Evolutionary conservation across 306 rosid species (phyloP), one percentile per base, ranked within the genome.

Genomic region (Glycyrrhiza uralensis): DNA sequence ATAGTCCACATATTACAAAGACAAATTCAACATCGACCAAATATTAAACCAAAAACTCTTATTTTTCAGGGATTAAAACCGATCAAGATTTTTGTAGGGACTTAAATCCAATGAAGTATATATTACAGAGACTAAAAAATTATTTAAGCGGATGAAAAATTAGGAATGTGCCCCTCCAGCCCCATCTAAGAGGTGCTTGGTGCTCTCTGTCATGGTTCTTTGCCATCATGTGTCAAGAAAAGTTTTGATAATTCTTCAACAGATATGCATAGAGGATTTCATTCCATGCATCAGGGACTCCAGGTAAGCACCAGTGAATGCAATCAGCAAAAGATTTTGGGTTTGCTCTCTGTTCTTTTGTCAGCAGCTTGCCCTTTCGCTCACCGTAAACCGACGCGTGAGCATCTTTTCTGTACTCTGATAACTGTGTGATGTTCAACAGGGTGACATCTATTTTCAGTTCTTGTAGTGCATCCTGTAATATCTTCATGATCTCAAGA

Each of bases 281-380:
- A 46, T 90, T 93, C 98, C 98, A 93, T 12, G 88, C 82, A 66
- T 93, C 98, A 11, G 98, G 98, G 69, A 93, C 93, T 51, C 98
- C 98, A 7, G 98, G 98, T 10, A 93, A 79, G 77, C 98, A 93
- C 98, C 97, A 90, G 42, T 93, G 98, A 36, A 90, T 88, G 84
- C 98, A 90, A 67, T 93, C 92, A 1, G 96, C 92, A 77, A 85
- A 93, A 5, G 58, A 65, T 54, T 86, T 83, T 6, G 96, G 97
- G 79, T 91, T 81, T 5, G 92, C 85, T 91, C 87, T 87, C 42
- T 90, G 97, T 66, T 91, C 83, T 71, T 78, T 86, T 0, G 90
- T 91, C 84, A 91, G 66, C 65, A 93, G 97, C 85, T 91, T 89
- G 30, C 96, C 97, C 47, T 75, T 85, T 22, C 92, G 83, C 69